Base-by-base conservation (phyloP, 495 filamentous ascomycete genomes). In the Thozetella sp. region DNA sequence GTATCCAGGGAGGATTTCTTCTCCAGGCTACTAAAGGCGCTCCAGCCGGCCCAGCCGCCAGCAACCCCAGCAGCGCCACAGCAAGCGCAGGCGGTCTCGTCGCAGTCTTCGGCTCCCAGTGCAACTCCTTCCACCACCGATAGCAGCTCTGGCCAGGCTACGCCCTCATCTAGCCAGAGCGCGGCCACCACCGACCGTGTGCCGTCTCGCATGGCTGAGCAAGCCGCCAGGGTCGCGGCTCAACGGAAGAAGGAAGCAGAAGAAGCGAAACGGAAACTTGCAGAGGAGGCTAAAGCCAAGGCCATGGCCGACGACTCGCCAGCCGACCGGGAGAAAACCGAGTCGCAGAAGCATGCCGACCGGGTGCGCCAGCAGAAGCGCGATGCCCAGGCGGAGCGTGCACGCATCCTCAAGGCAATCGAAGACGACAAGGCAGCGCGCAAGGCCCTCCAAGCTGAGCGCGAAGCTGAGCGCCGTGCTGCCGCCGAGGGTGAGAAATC, bases 341-440 rank as follows among this genome's bases (percentile, higher is more conserved):
- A 70, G 37, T 65, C 67, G 13, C 62, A 54, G 54, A 59, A 59
- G 48, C 83, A 85, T 60, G 76, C 77, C n/a, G 76, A 79, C 37
- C 63, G 78, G 51, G 69, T 86, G 40, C 76, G 77, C 55, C 80
- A 80, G 54, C 73, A 76, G 43, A 75, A 84, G 59, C 65, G 74
- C n/a, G 83, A 86, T 15, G 86, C 83, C 0, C 70, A 76, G 34
- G 81, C 82, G 50, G 88, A 90, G 64, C 77, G 88, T 20, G 76
- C 81, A 52, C 75, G 88, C 0, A 86, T 90, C 34, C 71, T 88
- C 46, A 80, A 77, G 54, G 80, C 80, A 48, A 86, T 90, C 56
- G 86, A 89, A 53, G 80, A 89, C 62, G 89, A 93, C 71, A 90
- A 87, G 67, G 77, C 74, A 1, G 87, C 86, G 54, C 82, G 91